phyloP scores from a whole-genome alignment of 352 stramenopile genomes.

The Phytopythium cucurbitacearum region DNA sequence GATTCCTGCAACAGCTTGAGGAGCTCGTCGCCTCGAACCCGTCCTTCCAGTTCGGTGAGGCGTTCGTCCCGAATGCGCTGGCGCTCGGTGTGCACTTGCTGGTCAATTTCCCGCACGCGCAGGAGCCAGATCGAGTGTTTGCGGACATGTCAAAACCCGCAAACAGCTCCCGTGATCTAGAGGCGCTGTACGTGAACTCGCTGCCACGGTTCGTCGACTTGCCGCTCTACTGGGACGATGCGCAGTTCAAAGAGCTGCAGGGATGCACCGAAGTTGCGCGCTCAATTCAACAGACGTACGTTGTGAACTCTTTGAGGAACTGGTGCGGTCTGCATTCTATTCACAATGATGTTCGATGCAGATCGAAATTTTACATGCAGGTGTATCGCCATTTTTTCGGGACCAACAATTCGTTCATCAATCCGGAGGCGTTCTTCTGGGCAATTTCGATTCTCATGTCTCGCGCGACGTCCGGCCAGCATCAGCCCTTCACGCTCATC shows the following conservation, averaged over 20 bases:
- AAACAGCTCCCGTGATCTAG: slow-evolving; percentile 12
- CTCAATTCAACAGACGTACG: slow-evolving; percentile 59
- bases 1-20: slow-evolving; percentile 56
- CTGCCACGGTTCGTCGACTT: slow-evolving; percentile 55
- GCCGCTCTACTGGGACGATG: slow-evolving; percentile 66
- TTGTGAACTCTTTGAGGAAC: slow-evolving; percentile 5
- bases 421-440: slow-evolving; percentile 69
- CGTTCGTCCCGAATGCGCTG: slow-evolving; percentile 63
- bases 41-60: slow-evolving; percentile 18
- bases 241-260: slow-evolving; percentile 56
- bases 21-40: slow-evolving; percentile 33
- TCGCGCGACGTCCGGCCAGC: slow-evolving; percentile 61
- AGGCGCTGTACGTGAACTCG: slow-evolving; percentile 57
- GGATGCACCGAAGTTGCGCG: slow-evolving; percentile 52
- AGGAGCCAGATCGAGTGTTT: slow-evolving; percentile 15
- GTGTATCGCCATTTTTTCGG: slow-evolving; percentile 76
- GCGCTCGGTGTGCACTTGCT: slow-evolving; percentile 65
- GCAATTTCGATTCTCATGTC: slow-evolving; percentile 79
- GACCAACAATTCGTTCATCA: slow-evolving; percentile 41
- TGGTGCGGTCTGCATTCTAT: background rate
- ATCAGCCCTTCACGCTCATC: slow-evolving; percentile 79
- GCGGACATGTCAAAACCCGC: slow-evolving; percentile 12
- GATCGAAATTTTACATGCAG: slow-evolving; percentile 55
- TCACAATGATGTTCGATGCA: slow-evolving; percentile 14
- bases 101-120: slow-evolving; percentile 40